Base-by-base conservation (phyloP, 345 rosid species). In the Kandelia obovata region DNA sequence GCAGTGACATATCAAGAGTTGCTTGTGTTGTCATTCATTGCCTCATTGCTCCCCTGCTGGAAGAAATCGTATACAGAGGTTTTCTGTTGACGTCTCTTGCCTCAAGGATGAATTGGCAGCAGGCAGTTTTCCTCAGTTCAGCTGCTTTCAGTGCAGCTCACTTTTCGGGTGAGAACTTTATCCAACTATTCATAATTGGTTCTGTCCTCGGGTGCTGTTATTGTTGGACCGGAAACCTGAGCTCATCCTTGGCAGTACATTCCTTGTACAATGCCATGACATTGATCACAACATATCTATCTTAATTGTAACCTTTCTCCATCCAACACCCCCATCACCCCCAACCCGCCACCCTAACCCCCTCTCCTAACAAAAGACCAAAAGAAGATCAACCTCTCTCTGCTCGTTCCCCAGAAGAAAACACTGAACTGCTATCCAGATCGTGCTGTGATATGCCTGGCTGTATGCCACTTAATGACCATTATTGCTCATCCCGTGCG, bases 1-100 rank as follows among this genome's bases (percentile, higher is more conserved):
- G 82, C 71, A 78, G 83, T 62, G 71, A 80, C 71, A 71, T 79
- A 55, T 75, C 94, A 7, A 87, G 78, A 78, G 72, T 51, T 53
- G 89, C 90, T 1, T 83, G 87, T 61, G 46, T 84, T 61, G 75
- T 82, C 4, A 85, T 91, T 49, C 83, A 82, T 78, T 89, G 98
- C 72, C 9, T 83, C 60, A 59, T 83, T 57, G 85, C 96, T 62
- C 96, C 98, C 9, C 23, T 87, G 37, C 51, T 91, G 8, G 98
- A 93, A 75, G 98, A 93, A 83, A 73, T 75, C 5, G 78, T 93
- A 56, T 93, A 91, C 82, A 83, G 98, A 82, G 89, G 96, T 2
- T 93, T 89, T 73, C 83, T 91, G 10, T 58, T 93, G 80, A 81
- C 78, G 27, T 84, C 91, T 6, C 87, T 93, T 16, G 78, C 89